Evolutionary conservation across 768 basidiomycete species (phyloP).

Genomic region (Lepiota venenata): DNA sequence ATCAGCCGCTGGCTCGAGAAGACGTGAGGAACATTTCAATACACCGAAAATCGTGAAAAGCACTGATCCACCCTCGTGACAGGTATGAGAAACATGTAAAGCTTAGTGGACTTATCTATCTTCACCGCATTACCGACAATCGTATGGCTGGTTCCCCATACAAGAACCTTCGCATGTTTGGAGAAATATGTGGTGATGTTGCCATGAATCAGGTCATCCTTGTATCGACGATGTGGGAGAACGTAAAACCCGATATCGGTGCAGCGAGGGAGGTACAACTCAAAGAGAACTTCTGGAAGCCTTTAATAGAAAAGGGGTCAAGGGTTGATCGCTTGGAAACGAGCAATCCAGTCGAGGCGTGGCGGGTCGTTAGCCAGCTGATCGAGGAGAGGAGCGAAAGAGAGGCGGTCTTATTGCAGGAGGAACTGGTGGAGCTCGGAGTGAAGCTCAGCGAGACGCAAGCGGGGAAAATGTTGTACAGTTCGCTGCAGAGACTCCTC

Average conservation of each 20-base stretch:
- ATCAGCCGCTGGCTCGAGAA: slow-evolving; percentile 15
- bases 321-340: slow-evolving; percentile 20
- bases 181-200: slow-evolving; percentile 14
- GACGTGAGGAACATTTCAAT: slow-evolving; percentile 3
- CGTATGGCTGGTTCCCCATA: slow-evolving; percentile 11
- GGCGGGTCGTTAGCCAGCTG: slow-evolving; percentile 20
- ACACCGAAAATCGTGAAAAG: neutral
- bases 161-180: slow-evolving; percentile 13
- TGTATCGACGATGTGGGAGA: slow-evolving; percentile 20
- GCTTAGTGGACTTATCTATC: slow-evolving; percentile 13
- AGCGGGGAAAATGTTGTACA: slow-evolving; percentile 20
- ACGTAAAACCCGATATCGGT: slow-evolving; percentile 30
- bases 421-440: slow-evolving; percentile 21
- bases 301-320: slow-evolving; percentile 41
- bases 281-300: slow-evolving; percentile 41
- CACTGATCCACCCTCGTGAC: neutral
- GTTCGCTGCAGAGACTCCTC: slow-evolving; percentile 22
- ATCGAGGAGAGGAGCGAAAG: slow-evolving; percentile 9
- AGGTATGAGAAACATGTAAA: slow-evolving; percentile 12
- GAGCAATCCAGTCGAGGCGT: slow-evolving; percentile 19
- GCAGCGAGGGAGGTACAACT: slow-evolving; percentile 41
- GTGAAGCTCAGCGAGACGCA: slow-evolving; percentile 20
- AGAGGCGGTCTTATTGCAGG: slow-evolving; percentile 19
- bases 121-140: slow-evolving; percentile 15
- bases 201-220: slow-evolving; percentile 13